Evolutionary conservation across 1,284 basidiomycete species (phyloP).

Genomic region (Grifola frondosa): DNA sequence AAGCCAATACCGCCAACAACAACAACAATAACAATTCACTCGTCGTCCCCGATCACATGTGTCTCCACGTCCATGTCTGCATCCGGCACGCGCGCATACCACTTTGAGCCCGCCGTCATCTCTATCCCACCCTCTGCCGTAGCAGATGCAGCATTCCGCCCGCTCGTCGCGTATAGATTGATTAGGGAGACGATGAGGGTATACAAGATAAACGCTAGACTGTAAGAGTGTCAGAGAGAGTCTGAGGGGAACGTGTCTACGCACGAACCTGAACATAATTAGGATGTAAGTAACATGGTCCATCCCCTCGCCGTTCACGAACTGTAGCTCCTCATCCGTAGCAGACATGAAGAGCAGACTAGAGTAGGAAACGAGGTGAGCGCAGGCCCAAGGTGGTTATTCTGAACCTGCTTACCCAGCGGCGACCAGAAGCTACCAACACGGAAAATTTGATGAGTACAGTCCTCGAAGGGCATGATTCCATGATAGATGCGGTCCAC

Average conservation of each 20-base stretch:
- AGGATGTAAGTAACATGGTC: slow-evolving; percentile 89
- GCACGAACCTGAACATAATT: slow-evolving; percentile 72
- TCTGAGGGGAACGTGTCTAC: slow-evolving; percentile 27
- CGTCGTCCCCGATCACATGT: slow-evolving; percentile 38
- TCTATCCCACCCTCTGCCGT: slow-evolving; percentile 31
- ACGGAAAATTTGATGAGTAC: background rate
- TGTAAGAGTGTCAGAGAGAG: slow-evolving; percentile 41
- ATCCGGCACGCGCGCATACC: slow-evolving; percentile 34
- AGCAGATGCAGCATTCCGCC: slow-evolving; percentile 49
- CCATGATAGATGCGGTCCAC: slow-evolving; percentile 3
- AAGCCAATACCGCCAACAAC: background rate
- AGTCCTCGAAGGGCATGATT: background rate
- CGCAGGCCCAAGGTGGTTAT: background rate
- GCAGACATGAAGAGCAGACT: slow-evolving; percentile 86
- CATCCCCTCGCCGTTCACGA: slow-evolving; percentile 68
- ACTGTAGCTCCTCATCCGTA: slow-evolving; percentile 84
- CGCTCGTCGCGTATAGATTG: slow-evolving; percentile 58
- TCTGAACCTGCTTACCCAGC: slow-evolving; percentile 45
- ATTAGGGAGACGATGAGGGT: slow-evolving; percentile 63
- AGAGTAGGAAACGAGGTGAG: too few relatives aligned
- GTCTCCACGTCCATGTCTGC: slow-evolving; percentile 20
- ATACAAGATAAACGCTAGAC: slow-evolving; percentile 76
- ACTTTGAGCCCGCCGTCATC: slow-evolving; percentile 27
- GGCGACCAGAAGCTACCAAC: slow-evolving; percentile 59
- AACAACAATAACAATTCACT: too few relatives aligned